These are phyloP conservation scores for Solanum okadae DNA, from an alignment of 257 asterid species.

Conservation along the genomic window DNA sequence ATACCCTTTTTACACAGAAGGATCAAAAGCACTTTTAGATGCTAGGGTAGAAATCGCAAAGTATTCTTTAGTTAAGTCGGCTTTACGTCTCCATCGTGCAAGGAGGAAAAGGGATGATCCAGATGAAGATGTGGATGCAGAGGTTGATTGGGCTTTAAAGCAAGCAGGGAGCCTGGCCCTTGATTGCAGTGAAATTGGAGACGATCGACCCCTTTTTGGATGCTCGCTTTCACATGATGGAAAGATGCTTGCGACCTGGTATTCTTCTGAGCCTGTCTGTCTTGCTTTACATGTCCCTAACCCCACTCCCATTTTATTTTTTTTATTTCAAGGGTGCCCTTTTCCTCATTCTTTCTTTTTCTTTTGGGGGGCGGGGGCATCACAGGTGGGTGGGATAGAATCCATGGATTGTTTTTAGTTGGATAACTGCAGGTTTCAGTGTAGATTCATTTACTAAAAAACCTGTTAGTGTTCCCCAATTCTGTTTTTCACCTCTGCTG, in stretches of 20 bases:
- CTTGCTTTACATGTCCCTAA: not conserved
- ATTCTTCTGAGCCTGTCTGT: not conserved
- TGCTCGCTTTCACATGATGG: constrained; percentile 84
- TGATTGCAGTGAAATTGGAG: constrained; percentile 80
- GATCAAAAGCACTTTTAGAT: constrained; percentile 53
- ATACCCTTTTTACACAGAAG: constrained; percentile 91
- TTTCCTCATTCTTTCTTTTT: not conserved
- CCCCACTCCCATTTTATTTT: not conserved
- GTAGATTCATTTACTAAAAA: not conserved
- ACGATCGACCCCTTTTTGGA: constrained; percentile 89
- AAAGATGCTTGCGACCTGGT: constrained; percentile 93
- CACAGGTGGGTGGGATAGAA: not conserved
- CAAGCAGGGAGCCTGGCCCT: constrained; percentile 61
- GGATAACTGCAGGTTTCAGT: not conserved
- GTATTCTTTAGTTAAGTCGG: constrained; percentile 76
- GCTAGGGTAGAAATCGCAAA: constrained; percentile 67
- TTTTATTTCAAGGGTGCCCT: not conserved
- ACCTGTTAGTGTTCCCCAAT: not conserved
- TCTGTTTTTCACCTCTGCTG: not conserved
- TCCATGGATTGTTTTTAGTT: not conserved
- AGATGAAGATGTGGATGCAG: constrained; percentile 95
- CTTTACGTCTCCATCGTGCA: constrained; percentile 67
- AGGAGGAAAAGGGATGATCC: constrained; percentile 87
- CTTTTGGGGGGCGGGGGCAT: not conserved
- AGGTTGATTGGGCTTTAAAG: constrained; percentile 68